phyloP scores from a whole-genome alignment of 306 rosid species.

The Rubus parviflorus region DNA sequence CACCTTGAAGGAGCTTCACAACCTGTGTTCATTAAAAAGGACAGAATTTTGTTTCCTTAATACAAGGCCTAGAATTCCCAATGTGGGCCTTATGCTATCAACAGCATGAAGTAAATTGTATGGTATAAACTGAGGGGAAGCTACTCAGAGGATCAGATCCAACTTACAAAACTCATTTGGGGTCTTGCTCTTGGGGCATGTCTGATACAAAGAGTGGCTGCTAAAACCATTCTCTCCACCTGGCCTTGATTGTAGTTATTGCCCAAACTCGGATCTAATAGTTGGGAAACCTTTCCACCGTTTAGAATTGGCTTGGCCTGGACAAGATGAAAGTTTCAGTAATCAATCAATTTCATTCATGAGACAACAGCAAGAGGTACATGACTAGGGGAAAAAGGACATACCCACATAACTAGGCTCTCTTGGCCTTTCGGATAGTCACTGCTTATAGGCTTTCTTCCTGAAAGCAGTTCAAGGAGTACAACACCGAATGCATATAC shows the following conservation, averaged over 20 bases:
- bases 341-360: conserved; percentile 8
- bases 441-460: conserved; percentile 82
- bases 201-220: conserved; percentile 84
- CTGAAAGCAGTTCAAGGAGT: conserved; percentile 92
- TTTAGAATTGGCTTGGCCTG: conserved; percentile 88
- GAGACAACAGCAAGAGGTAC: conserved; percentile 19
- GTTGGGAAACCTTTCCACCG: conserved; percentile 61
- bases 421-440: conserved; percentile 82
- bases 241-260: conserved; percentile 54
- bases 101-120: neutral
- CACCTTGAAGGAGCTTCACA: conserved; percentile 82
- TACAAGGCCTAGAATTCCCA: neutral
- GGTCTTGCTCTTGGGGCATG: conserved; percentile 92
- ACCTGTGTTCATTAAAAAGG: conserved; percentile 50
- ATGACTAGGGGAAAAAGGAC: conserved; percentile 27
- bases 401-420: conserved; percentile 98
- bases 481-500: conserved; percentile 93
- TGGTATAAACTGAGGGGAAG: conserved; percentile 3
- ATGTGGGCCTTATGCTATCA: neutral
- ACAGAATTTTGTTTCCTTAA: neutral
- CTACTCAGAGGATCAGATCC: conserved; percentile 30
- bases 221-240: conserved; percentile 80
- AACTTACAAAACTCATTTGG: conserved; percentile 81
- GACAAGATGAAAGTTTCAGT: conserved; percentile 17
- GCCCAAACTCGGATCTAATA: conserved; percentile 75